phyloP scores from a whole-genome alignment of 495 filamentous ascomycete genomes.

The Lophiostoma macrostomum region DNA sequence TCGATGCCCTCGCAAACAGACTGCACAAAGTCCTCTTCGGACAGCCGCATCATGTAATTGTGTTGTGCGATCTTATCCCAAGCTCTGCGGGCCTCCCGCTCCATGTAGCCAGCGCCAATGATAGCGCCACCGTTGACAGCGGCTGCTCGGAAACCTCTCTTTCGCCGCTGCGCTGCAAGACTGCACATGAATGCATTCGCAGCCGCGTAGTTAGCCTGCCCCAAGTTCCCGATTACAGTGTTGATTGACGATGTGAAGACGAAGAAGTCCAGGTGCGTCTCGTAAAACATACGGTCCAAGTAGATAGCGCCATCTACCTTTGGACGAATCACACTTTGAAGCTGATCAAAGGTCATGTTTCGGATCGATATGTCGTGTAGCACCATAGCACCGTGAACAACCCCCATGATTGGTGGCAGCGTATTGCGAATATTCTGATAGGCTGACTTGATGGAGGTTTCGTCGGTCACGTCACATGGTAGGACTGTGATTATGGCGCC shows the following conservation, averaged over 20 bases:
- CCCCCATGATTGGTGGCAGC: not conserved
- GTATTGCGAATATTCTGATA: not conserved
- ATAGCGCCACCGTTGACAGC: conserved; percentile 29
- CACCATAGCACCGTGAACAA: not conserved
- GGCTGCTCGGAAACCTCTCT: conserved; percentile 13
- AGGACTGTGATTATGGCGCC: not conserved
- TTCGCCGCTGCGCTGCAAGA: conserved; percentile 17
- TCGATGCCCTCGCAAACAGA: not conserved
- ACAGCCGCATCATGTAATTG: not conserved
- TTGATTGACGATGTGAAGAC: conserved; percentile 1
- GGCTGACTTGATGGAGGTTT: not conserved
- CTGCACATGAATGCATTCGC: conserved; percentile 7
- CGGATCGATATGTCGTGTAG: not conserved
- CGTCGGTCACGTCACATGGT: not conserved
- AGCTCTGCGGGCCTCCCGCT: not conserved
- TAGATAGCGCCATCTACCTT: conserved; percentile 6
- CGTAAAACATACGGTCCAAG: conserved; percentile 5
- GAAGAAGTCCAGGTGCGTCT: conserved; percentile 13
- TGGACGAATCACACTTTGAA: not conserved
- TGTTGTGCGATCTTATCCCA: not conserved
- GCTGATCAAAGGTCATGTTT: not conserved
- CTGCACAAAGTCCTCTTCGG: not conserved
- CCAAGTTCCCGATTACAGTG: not conserved
- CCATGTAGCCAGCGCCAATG: conserved; percentile 12
- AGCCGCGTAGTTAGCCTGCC: conserved; percentile 3